These are phyloP conservation scores for Endoconidiophora polonica DNA, from an alignment of 2,329 filamentous ascomycete species.

Conservation along the genomic window DNA sequence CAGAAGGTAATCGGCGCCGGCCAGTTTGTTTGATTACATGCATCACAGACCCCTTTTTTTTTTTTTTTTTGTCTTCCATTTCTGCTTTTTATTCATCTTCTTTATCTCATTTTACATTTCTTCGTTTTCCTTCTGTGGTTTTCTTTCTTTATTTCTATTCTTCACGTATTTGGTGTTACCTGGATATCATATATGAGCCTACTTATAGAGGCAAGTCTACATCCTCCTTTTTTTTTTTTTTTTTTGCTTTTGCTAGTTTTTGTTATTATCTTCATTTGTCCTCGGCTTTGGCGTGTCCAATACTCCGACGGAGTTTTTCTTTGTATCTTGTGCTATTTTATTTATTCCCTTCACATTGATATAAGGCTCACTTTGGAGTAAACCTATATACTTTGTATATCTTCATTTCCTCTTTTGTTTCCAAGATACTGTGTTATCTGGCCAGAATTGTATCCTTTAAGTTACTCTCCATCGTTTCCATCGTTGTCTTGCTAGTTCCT, in stretches of 20 bases:
- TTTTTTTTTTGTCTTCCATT: conserved; percentile 3
- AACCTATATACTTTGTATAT: too few species aligned
- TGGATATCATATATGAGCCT: background rate
- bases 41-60: background rate
- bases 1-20: too few species aligned
- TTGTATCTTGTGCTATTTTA: too few species aligned
- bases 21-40: background rate
- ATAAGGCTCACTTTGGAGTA: too few species aligned
- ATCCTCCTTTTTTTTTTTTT: too few species aligned
- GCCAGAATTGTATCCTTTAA: too few species aligned
- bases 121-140: background rate
- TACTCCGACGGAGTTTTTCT: background rate
- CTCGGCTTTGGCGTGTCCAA: background rate
- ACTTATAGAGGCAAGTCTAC: too few species aligned
- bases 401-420: too few species aligned
- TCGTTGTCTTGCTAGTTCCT: too few species aligned
- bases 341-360: too few species aligned
- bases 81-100: conserved; percentile 2
- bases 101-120: conserved; percentile 1
- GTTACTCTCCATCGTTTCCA: too few species aligned
- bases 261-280: background rate
- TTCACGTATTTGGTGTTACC: background rate
- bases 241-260: background rate
- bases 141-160: background rate
- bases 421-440: too few species aligned